Conservation (phyloP, 2,329 filamentous ascomycete species). For the Hypoxylon sp. region DNA sequence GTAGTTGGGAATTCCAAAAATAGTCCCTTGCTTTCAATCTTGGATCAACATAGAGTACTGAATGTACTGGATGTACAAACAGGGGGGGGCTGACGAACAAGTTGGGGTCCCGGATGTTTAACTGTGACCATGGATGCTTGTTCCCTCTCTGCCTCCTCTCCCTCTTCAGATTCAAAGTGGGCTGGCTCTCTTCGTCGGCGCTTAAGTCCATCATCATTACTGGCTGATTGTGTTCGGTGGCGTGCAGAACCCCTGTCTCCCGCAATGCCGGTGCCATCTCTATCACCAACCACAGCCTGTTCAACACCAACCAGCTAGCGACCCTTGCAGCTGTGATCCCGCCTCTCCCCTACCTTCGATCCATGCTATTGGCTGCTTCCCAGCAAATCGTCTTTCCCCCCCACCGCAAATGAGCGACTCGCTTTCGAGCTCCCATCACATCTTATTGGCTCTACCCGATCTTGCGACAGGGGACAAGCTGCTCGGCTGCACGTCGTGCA, state of each 20-base stretch:
- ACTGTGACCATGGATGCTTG: constrained; percentile 1
- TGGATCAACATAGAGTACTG: no score
- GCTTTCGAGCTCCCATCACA: constrained; percentile 35
- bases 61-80: no score
- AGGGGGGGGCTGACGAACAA: no score
- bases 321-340: constrained; percentile 30
- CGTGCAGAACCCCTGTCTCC: constrained; percentile 26
- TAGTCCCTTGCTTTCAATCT: no score
- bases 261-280: constrained; percentile 20
- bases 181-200: constrained; percentile 31
- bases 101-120: constrained; percentile 20
- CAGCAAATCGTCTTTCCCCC: constrained; percentile 42
- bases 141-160: no score
- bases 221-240: constrained; percentile 20
- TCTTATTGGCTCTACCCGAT: constrained; percentile 43
- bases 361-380: constrained; percentile 40
- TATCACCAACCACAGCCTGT: constrained; percentile 29
- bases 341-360: constrained; percentile 22
- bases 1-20: no score
- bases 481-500: constrained; percentile 43
- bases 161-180: no score
- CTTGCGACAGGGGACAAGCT: constrained; percentile 27
- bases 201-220: constrained; percentile 25
- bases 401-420: constrained; percentile 44
- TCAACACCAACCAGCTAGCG: constrained; percentile 11